Conservation (phyloP, 2,329 filamentous ascomycete genomes). For the Hypoxylon sp. region DNA sequence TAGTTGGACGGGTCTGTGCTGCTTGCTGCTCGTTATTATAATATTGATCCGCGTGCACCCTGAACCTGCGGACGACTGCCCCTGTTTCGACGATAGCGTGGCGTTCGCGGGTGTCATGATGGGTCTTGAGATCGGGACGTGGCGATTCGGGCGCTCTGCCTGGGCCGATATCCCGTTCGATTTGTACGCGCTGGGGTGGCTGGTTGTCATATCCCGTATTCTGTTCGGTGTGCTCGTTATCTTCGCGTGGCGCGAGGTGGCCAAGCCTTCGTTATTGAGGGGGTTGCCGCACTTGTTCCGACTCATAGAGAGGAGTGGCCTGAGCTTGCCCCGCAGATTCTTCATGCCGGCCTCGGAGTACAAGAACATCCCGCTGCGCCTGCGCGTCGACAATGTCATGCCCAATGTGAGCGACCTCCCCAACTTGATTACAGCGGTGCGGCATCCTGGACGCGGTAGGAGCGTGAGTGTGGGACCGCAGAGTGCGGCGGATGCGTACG, state of each 20-base stretch:
- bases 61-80: conserved; percentile 95
- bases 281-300: conserved; percentile 89
- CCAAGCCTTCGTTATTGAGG: conserved; percentile 86
- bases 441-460: conserved; percentile 81
- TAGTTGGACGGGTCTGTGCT: conserved; percentile 73
- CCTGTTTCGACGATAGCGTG: conserved; percentile 96
- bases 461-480: conserved; percentile 94
- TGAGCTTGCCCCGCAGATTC: conserved; percentile 88
- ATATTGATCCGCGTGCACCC: conserved; percentile 90
- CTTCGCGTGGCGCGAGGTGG: conserved; percentile 89
- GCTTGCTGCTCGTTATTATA: conserved; percentile 77
- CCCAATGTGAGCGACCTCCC: conserved; percentile 91
- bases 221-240: conserved; percentile 85
- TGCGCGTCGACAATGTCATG: conserved; percentile 85
- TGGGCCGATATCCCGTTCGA: conserved; percentile 70
- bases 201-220: conserved; percentile 76
- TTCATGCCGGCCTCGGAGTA: conserved; percentile 94
- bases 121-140: conserved; percentile 84
- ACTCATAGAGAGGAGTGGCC: conserved; percentile 82
- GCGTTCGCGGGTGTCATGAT: conserved; percentile 93
- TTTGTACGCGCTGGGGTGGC: conserved; percentile 75
- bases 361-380: conserved; percentile 80
- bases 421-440: conserved; percentile 83
- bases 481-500: conserved; percentile 95
- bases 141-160: conserved; percentile 79